Evolutionary conservation across 2,329 filamentous ascomycete species (phyloP).

Genomic region (Aspergillus ochraceoroseus): DNA sequence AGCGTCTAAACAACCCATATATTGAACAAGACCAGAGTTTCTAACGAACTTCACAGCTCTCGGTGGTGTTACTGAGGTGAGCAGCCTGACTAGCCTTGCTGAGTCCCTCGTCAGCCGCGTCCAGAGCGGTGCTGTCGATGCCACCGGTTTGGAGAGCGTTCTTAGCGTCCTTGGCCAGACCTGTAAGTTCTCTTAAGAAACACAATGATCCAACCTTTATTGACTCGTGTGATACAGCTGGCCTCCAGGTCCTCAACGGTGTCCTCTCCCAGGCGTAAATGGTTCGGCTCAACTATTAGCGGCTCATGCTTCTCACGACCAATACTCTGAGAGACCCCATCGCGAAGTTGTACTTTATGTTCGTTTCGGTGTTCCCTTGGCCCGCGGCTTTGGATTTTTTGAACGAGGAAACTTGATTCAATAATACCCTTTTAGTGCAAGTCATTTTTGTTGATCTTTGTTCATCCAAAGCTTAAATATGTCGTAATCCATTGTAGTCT

Average conservation of each 20-base stretch:
- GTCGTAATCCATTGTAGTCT: no score
- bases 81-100: constrained; percentile 18
- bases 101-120: constrained; percentile 14
- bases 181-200: constrained; percentile 11
- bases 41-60: constrained; percentile 11
- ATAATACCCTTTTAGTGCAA: constrained; percentile 2
- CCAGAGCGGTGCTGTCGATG: constrained; percentile 16
- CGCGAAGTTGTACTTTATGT: constrained; percentile 5
- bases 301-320: constrained; percentile 3
- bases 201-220: neutral
- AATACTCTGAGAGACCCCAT: constrained; percentile 1
- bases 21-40: no score
- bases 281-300: neutral
- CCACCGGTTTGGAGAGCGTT: constrained; percentile 14
- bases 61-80: constrained; percentile 6
- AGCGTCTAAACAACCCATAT: neutral
- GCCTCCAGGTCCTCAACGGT: constrained; percentile 10
- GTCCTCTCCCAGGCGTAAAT: constrained; percentile 9
- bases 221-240: constrained; percentile 6
- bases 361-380: constrained; percentile 1
- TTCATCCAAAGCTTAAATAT: constrained; percentile 2
- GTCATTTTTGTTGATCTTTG: constrained; percentile 7
- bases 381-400: constrained; percentile 6
- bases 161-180: constrained; percentile 10
- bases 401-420: constrained; percentile 3